A percentile compares a stretch with the other conserved stretches of the same genome.
phyloP scores from a whole-genome alignment of 2,329 filamentous ascomycete genomes.

The Orbilia ellipsospora region DNA sequence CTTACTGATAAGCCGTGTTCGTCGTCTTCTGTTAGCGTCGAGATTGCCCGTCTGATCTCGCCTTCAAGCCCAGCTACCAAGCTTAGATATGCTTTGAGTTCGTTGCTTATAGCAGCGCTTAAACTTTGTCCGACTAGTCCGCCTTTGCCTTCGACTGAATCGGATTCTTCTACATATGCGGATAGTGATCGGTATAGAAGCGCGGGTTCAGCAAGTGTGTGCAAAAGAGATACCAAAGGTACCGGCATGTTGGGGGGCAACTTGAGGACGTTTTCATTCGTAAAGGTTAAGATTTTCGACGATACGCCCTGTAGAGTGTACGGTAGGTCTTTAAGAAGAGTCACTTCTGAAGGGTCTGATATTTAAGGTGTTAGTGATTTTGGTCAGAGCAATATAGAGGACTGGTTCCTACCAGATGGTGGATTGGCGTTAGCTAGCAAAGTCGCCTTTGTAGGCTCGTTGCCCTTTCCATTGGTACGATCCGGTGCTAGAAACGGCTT shows the following conservation, averaged over 20 bases:
- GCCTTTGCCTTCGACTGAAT: constrained; percentile 67
- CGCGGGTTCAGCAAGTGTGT: constrained; percentile 90
- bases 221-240: constrained; percentile 85
- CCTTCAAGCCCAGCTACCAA: constrained; percentile 91
- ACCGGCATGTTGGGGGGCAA: constrained; percentile 82
- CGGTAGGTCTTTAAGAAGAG: constrained; percentile 81
- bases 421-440: constrained; percentile 44
- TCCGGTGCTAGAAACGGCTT: constrained; percentile 51
- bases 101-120: constrained; percentile 82
- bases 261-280: constrained; percentile 74
- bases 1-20: constrained; percentile 75
- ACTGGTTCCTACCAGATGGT: constrained; percentile 26
- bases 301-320: constrained; percentile 94
- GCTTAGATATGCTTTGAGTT: constrained; percentile 88
- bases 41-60: constrained; percentile 85
- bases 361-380: constrained; percentile 59
- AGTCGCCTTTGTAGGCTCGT: constrained; percentile 38
- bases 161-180: constrained; percentile 81
- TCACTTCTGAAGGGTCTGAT: constrained; percentile 72
- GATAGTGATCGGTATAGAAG: constrained; percentile 86
- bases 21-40: constrained; percentile 75
- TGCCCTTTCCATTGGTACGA: constrained; percentile 31
- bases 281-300: constrained; percentile 83
- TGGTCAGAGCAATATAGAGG: neutral
- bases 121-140: constrained; percentile 90